phyloP scores from a whole-genome alignment of 2,329 filamentous ascomycete species.

The Colletotrichum neosansevieriae region DNA sequence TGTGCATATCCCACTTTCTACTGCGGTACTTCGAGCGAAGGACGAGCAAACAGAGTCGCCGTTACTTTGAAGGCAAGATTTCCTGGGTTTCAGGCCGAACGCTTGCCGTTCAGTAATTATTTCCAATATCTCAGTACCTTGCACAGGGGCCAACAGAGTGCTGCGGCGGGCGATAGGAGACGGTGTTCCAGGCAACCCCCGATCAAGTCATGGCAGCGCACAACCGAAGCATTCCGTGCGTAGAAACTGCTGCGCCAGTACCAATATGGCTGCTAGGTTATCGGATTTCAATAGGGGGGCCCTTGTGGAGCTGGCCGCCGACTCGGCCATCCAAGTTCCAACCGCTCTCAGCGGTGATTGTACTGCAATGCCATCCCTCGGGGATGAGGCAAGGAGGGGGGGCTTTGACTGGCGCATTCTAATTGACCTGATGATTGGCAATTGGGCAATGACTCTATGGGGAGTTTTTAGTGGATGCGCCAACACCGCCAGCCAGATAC shows the following conservation, averaged over 20 bases:
- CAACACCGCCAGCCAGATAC: not conserved
- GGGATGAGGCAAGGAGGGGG: constrained; percentile 10
- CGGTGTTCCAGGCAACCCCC: constrained; percentile 18
- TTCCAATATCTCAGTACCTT: not conserved
- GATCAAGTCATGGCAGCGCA: not conserved
- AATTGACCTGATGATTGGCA: too few species aligned
- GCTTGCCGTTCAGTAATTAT: not conserved
- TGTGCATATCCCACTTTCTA: constrained; percentile 7
- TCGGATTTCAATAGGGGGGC: constrained; percentile 8
- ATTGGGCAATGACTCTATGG: not conserved
- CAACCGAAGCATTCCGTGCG: constrained; percentile 5
- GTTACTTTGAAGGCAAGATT: not conserved
- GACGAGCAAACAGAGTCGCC: not conserved
- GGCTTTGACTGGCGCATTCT: not conserved
- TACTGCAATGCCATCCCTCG: constrained; percentile 14
- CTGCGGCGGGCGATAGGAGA: constrained; percentile 3
- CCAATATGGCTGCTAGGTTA: constrained; percentile 14
- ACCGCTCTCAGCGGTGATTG: constrained; percentile 1
- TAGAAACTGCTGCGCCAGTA: constrained; percentile 8
- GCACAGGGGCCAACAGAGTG: not conserved
- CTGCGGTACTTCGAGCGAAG: constrained; percentile 15
- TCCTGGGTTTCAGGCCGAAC: not conserved
- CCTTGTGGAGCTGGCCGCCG: constrained; percentile 16
- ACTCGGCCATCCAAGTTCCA: not conserved
- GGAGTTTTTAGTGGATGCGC: constrained; percentile 14